These are phyloP conservation scores for Podaxis sp. DNA, from an alignment of 768 basidiomycete species.

Conservation along the genomic window DNA sequence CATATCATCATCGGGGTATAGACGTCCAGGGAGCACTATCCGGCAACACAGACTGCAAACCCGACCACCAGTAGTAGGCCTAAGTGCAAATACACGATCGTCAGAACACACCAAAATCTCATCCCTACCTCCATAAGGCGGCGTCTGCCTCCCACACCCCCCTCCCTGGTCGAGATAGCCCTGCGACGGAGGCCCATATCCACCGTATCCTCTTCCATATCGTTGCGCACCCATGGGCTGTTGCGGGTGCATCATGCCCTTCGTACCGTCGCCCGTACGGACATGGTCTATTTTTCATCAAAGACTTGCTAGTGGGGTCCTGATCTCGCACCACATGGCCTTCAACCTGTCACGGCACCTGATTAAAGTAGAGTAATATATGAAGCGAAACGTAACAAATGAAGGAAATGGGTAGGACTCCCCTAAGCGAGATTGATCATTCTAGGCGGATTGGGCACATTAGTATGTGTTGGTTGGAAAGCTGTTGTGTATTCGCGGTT, in stretches of 20 bases:
- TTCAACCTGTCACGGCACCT: too few relatives aligned
- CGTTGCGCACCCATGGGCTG: constrained; percentile 11
- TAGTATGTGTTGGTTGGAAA: too few relatives aligned
- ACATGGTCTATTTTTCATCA: too few relatives aligned
- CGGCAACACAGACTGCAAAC: constrained; percentile 33
- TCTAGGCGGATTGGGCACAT: too few relatives aligned
- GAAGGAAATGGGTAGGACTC: too few relatives aligned
- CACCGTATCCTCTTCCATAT: constrained; percentile 26
- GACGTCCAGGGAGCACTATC: constrained; percentile 47
- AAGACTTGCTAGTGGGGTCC: too few relatives aligned
- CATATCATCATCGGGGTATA: constrained; percentile 33
- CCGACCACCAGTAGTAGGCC: constrained; percentile 39
- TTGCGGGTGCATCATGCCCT: constrained; percentile 34
- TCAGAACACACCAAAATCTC: constrained; percentile 92
- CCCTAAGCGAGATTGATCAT: too few relatives aligned
- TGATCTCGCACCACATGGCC: too few relatives aligned
- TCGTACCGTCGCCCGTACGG: constrained; percentile 3
- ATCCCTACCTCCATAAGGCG: constrained; percentile 59
- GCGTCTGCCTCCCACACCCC: constrained; percentile 21
- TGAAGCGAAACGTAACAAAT: too few relatives aligned
- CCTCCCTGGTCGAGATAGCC: constrained; percentile 5
- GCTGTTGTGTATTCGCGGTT: too few relatives aligned
- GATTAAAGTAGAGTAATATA: too few relatives aligned
- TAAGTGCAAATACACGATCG: constrained; percentile 76
- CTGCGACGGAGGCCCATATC: constrained; percentile 25